phyloP scores from a whole-genome alignment of 768 basidiomycete genomes.

The Termitomyces eurrhizus region DNA sequence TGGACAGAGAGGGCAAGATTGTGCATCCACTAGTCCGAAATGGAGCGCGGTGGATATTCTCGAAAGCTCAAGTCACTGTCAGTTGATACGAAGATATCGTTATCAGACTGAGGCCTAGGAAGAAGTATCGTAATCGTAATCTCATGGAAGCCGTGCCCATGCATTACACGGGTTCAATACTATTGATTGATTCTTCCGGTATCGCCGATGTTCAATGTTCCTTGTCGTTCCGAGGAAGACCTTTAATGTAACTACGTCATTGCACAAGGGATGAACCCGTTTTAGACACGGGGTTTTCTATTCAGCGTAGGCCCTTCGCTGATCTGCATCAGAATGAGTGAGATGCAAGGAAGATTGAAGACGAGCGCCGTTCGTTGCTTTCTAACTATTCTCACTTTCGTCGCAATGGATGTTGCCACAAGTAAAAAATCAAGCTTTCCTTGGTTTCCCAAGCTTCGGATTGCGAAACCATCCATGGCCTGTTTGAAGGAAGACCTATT shows the following conservation, averaged over 20 bases:
- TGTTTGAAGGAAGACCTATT: not conserved
- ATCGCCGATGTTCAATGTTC: not conserved
- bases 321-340: not conserved
- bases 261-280: not conserved
- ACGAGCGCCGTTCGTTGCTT: not conserved
- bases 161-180: not conserved
- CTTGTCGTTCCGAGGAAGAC: not conserved
- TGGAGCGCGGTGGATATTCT: conserved; percentile 30
- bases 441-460: too few species aligned
- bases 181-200: too few species aligned
- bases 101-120: conserved; percentile 60
- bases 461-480: not conserved
- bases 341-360: not conserved
- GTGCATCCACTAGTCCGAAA: conserved; percentile 51
- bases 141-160: too few species aligned
- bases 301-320: not conserved
- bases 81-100: conserved; percentile 42
- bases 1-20: not conserved
- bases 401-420: too few species aligned
- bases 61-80: not conserved
- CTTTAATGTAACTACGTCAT: not conserved
- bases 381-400: not conserved
- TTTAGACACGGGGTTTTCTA: not conserved
- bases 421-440: not conserved
- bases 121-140: conserved; percentile 35